phyloP scores from a whole-genome alignment of 768 basidiomycete species.

The Sporobolomyces pararoseus region DNA sequence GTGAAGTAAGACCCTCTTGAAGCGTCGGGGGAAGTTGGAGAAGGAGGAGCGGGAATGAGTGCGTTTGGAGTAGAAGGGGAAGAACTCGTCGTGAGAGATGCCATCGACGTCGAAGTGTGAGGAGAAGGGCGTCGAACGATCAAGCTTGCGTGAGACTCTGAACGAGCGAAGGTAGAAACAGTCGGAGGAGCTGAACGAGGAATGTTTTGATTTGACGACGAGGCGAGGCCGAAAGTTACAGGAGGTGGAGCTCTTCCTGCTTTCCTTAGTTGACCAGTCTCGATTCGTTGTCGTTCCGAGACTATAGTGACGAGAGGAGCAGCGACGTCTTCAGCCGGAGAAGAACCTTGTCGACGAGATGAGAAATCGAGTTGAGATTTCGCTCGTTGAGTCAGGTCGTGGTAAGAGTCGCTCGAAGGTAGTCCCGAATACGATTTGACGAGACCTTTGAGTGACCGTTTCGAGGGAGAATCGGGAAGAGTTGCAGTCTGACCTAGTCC shows the following conservation, averaged over 20 bases:
- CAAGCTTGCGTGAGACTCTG: conserved; percentile 16
- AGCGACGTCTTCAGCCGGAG: neutral
- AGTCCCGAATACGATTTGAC: conserved; percentile 16
- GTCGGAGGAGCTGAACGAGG: conserved; percentile 28
- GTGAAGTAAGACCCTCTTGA: conserved; percentile 30
- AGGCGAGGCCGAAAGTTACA: conserved; percentile 15
- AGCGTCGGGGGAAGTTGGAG: neutral
- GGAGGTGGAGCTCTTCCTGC: neutral
- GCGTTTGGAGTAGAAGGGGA: conserved; percentile 1
- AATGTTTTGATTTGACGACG: neutral
- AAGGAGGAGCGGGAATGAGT: neutral
- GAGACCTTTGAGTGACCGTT: conserved; percentile 26
- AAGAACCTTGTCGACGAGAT: neutral
- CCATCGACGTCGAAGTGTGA: neutral
- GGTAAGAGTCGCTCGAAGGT: conserved; percentile 7
- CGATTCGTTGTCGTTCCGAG: conserved; percentile 11
- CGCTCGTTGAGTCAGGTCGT: conserved; percentile 9
- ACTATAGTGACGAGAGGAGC: neutral
- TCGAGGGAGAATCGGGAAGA: conserved; percentile 11
- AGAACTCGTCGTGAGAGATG: neutral
- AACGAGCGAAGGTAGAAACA: neutral
- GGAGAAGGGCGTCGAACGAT: neutral
- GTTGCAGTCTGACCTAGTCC: neutral
- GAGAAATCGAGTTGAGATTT: neutral
- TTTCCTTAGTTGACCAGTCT: neutral